Evolutionary conservation across 1,139 yeast genomes (phyloP), one percentile per base, ranked within the genome.

Genomic region (Fermentozyma sake): DNA sequence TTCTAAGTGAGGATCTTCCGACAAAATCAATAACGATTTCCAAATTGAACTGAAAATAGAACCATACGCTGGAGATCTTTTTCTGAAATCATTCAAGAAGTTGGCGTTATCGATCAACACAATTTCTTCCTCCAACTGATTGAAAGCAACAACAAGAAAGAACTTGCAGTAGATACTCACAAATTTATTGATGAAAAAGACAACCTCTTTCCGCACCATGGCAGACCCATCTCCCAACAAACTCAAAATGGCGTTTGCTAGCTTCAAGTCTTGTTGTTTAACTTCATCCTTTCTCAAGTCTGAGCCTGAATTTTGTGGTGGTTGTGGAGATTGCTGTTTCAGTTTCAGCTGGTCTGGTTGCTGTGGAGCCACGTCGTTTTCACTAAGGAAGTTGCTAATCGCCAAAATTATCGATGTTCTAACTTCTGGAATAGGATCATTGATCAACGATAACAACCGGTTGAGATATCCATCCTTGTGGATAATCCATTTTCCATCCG

Each of bases 341-440:
- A 10, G 21, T 22, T 34, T 46, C 7, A 32, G 32, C 9, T 22
- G 32, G 23, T 40, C 49, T 8, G 41, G 39, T 25, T 55, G 69
- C 13, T 57, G 56, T n/a, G n/a, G n/a, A 3, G 51, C 58, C 2
- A 36, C 46, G 11, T 34, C 42, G 7, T 43, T 31, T 16, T 66
- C 76, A 6, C 82, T 75, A 18, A 87, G 55, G 48, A 81, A 85
- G 18, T 77, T 76, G 3, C 89, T 76, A 27, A 91, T 58, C 0
- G 95, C 85, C 26, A 79, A 63, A 7, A 91, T 62, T 7, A 86
- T 76, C 0, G 97, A 85, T 0, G 96, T 81, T 35, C 98, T 67
- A 0, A 91, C 95, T 52, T 91, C 99, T 0, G 98, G 96, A 25
- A 89, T 86, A 0, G 96, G 96, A 50, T 91, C 97, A 37, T 72